These are phyloP conservation scores for Clarireedia monteithiana DNA, from an alignment of 2,329 filamentous ascomycete genomes.

Conservation along the genomic window DNA sequence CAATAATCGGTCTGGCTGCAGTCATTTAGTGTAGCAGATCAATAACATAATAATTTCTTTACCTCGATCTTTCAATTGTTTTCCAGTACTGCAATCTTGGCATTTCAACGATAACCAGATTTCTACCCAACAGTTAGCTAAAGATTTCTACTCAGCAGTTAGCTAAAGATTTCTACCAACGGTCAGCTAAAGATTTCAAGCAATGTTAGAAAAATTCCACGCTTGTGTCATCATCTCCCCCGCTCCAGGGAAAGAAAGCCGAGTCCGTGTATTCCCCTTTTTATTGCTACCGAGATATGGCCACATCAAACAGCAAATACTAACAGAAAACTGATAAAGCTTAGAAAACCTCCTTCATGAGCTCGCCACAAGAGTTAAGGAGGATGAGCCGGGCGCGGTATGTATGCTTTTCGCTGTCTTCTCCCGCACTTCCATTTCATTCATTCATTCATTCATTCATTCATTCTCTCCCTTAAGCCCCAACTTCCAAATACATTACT, in stretches of 20 bases:
- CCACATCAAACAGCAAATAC: neutral
- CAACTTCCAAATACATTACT: neutral
- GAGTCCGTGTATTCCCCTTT: neutral
- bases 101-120: neutral
- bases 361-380: neutral
- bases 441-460: neutral
- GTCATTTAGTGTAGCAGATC: neutral
- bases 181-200: neutral
- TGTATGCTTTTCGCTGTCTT: neutral
- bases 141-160: neutral
- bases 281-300: neutral
- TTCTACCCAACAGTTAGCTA: neutral
- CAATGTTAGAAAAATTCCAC: neutral
- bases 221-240: neutral
- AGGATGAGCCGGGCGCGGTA: neutral
- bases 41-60: neutral
- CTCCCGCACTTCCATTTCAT: neutral
- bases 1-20: neutral
- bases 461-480: neutral
- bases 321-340: neutral
- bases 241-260: neutral
- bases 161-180: neutral
- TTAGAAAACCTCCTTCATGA: neutral
- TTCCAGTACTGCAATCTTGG: neutral
- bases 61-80: neutral